Conservation (phyloP, 2,329 filamentous ascomycete genomes). For the Aspergillus melleus region DNA sequence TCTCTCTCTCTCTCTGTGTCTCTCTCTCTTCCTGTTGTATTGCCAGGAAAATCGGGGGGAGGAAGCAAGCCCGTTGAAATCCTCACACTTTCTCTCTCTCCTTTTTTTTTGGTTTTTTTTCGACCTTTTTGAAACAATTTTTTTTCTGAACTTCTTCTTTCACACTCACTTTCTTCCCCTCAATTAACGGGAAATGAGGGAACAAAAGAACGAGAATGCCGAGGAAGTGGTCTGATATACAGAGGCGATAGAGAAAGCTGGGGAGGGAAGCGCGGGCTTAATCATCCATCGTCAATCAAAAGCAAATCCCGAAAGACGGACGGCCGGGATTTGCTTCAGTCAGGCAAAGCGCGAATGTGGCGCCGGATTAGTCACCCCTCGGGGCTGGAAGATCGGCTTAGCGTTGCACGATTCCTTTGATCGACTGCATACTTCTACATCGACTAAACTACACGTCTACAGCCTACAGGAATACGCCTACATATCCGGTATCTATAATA, state of each 20-base stretch:
- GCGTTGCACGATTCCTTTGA: background rate
- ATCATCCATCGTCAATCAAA: constrained; percentile 26
- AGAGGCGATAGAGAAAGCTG: constrained; percentile 6
- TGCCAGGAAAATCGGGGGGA: too few species aligned
- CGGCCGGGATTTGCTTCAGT: constrained; percentile 35
- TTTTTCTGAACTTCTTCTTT: too few species aligned
- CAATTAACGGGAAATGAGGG: background rate
- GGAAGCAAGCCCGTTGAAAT: too few species aligned
- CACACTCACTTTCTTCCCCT: background rate
- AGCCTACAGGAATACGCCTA: too few species aligned
- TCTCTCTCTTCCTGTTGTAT: background rate
- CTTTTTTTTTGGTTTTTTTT: too few species aligned
- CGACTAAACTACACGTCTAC: too few species aligned
- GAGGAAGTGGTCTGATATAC: constrained; percentile 27
- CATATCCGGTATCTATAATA: too few species aligned
- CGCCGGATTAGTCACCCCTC: constrained; percentile 14
- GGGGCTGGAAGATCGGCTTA: background rate
- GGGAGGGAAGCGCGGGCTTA: constrained; percentile 24
- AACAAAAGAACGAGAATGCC: background rate
- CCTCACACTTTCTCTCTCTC: too few species aligned
- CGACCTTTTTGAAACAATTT: too few species aligned
- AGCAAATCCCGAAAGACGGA: constrained; percentile 35
- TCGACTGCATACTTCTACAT: background rate
- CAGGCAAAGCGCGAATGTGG: constrained; percentile 14
- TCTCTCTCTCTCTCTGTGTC: background rate